Evolutionary conservation across 352 stramenopile species (phyloP), one percentile per base, ranked within the genome.

Genomic region (Pythium sp.): DNA sequence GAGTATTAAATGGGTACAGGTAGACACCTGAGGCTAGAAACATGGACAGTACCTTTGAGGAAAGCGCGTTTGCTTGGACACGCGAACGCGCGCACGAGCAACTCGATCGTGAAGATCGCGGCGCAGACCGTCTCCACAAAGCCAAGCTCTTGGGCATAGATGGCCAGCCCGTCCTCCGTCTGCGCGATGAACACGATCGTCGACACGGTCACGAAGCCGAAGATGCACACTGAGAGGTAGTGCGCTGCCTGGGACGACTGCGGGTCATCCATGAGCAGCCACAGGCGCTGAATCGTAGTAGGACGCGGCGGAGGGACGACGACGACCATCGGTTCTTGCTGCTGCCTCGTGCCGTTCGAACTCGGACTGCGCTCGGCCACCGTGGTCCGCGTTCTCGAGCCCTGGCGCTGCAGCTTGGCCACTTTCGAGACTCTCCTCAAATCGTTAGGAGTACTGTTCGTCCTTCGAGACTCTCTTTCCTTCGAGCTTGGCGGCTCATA

Each of bases 131-230:
- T 74, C 65, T 92, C 81, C 8, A 90, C 30, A 14, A 68, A 62
- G 18, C 68, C 65, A 18, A 93, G 74, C 7, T 72, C 72, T 11
- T 62, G 14, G 15, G 65, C 69, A 54, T 83, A 84, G 0, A 64
- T 61, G 20, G 75, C 73, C 12, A 92, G 76, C 9, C 63, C 54
- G 11, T 74, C 68, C 56, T 92, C 82, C 0, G 86, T 94, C 72
- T 91, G 79, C 30, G 75, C 72, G 54, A 94, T 80, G 64, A 93
- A 94, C 24, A 87, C 77, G 22, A 82, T 68, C 1, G 84, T 94
- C 18, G 84, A 91, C 0, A 91, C 28, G 28, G 78, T 63, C 53
- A 94, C 88, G 63, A 91, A 88, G 54, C 72, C 73, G 63, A 93
- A 90, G 32, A 92, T 71, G 36, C 51, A 69, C 22, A 91, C 56